phyloP scores from a whole-genome alignment of 2,329 filamentous ascomycete genomes.

The Teratosphaeria gauchensis region DNA sequence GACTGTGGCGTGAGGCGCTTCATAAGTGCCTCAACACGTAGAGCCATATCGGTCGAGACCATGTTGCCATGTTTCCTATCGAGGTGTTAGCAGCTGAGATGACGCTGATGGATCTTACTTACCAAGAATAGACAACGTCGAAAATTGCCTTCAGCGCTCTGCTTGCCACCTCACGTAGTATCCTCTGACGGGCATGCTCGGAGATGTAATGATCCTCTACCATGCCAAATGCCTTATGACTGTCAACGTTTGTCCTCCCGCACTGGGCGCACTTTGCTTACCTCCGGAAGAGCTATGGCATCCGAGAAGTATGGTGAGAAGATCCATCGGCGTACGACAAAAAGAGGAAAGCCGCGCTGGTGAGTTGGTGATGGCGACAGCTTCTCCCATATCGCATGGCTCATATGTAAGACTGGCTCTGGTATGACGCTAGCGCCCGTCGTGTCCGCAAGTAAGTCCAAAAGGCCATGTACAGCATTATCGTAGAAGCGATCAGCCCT shows the following conservation, averaged over 20 bases:
- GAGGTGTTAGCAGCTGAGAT: background rate
- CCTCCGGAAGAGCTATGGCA: constrained; percentile 82
- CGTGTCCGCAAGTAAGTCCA: constrained; percentile 77
- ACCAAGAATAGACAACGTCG: constrained; percentile 63
- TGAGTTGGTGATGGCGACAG: constrained; percentile 54
- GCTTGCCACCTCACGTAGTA: constrained; percentile 64
- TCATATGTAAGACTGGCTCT: constrained; percentile 71
- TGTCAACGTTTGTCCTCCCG: background rate
- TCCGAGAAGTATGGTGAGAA: constrained; percentile 80
- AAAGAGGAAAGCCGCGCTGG: constrained; percentile 62
- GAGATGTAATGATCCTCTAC: constrained; percentile 88
- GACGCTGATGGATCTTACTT: constrained; percentile 26
- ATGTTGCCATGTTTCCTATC: constrained; percentile 50
- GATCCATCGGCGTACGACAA: constrained; percentile 84
- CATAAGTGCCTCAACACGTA: constrained; percentile 63
- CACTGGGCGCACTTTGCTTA: constrained; percentile 25
- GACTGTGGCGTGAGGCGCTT: constrained; percentile 44
- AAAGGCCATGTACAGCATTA: constrained; percentile 67
- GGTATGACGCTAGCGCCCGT: constrained; percentile 72
- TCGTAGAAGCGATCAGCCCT: constrained; percentile 84
- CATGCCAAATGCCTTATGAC: constrained; percentile 45
- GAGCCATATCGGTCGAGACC: constrained; percentile 52
- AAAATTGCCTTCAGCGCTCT: constrained; percentile 70
- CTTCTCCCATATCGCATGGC: constrained; percentile 71
- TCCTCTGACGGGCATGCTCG: constrained; percentile 74